Conservation (phyloP, 2,329 filamentous ascomycete genomes). For the Cercospora sesami region DNA sequence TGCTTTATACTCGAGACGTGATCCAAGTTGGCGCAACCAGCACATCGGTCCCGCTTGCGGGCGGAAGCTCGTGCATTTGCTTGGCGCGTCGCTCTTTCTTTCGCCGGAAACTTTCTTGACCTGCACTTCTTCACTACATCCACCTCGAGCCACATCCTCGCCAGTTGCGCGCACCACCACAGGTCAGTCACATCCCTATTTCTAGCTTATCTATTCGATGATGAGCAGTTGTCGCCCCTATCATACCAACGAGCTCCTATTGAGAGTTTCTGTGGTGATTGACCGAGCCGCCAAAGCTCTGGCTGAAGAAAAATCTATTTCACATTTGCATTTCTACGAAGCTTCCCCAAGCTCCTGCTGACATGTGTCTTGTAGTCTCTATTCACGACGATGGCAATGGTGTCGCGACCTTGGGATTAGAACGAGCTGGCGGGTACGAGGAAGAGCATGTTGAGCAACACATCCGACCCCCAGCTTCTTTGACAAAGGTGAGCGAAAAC, state of each 20-base stretch:
- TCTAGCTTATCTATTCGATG: conserved; percentile 41
- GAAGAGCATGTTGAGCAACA: background rate
- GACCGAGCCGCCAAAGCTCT: conserved; percentile 64
- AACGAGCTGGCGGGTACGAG: background rate
- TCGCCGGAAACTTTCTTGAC: conserved; percentile 14
- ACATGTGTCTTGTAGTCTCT: conserved; percentile 8
- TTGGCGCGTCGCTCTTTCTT: conserved; percentile 13
- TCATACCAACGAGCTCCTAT: conserved; percentile 48
- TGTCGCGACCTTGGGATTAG: background rate
- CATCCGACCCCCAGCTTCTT: background rate
- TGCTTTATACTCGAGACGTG: conserved; percentile 1
- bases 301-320: conserved; percentile 46
- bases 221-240: conserved; percentile 66
- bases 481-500: conserved; percentile 14
- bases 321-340: conserved; percentile 9
- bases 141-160: conserved; percentile 2
- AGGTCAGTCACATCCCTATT: conserved; percentile 25
- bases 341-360: conserved; percentile 15
- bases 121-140: conserved; percentile 9
- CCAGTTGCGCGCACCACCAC: conserved; percentile 15
- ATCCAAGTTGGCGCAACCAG: background rate
- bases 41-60: background rate
- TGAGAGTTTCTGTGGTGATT: conserved; percentile 53
- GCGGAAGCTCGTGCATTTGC: conserved; percentile 6
- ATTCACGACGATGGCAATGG: background rate